A percentile compares a stretch with the other conserved stretches of the same genome.
Evolutionary conservation across 2,329 filamentous ascomycete species (phyloP).

Genomic region (Alternaria ethzedia): DNA sequence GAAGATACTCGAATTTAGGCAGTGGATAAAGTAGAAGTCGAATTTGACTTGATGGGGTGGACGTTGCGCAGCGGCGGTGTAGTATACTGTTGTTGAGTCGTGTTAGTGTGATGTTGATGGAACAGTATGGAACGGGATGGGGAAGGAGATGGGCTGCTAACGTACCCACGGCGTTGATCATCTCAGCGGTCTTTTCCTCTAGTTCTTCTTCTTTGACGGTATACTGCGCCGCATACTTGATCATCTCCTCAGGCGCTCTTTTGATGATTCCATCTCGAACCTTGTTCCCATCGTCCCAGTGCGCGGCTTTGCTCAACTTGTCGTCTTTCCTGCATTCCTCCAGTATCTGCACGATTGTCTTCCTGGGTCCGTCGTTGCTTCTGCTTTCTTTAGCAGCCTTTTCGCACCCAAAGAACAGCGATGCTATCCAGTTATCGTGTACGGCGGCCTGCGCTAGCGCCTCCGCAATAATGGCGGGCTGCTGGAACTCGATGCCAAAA

Average conservation of each 20-base stretch:
- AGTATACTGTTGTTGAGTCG: slow-evolving; percentile 53
- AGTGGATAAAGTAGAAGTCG: slow-evolving; percentile 86
- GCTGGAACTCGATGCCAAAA: slow-evolving; percentile 81
- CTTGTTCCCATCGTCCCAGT: slow-evolving; percentile 66
- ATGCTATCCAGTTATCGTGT: slow-evolving; percentile 64
- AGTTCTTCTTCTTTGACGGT: slow-evolving; percentile 61
- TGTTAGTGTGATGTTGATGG: neutral
- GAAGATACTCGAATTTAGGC: slow-evolving; percentile 79
- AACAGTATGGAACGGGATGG: neutral
- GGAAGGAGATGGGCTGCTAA: neutral
- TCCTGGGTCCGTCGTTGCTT: slow-evolving; percentile 16
- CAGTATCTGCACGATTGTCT: slow-evolving; percentile 65
- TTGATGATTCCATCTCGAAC: slow-evolving; percentile 71
- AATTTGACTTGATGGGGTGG: slow-evolving; percentile 65
- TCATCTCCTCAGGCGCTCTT: slow-evolving; percentile 68
- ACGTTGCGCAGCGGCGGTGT: slow-evolving; percentile 67
- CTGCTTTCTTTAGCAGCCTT: slow-evolving; percentile 48
- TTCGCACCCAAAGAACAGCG: slow-evolving; percentile 64
- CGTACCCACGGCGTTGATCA: slow-evolving; percentile 70
- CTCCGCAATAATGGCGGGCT: slow-evolving; percentile 81
- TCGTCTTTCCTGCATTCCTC: slow-evolving; percentile 63
- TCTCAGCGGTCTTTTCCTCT: slow-evolving; percentile 65
- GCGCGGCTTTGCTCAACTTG: slow-evolving; percentile 62
- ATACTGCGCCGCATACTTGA: slow-evolving; percentile 65
- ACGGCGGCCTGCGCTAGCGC: slow-evolving; percentile 78